A percentile compares a stretch with the other conserved stretches of the same genome.
Evolutionary conservation across 1,139 yeast species (phyloP).

Genomic region (Saccharomyces pastorianus): DNA sequence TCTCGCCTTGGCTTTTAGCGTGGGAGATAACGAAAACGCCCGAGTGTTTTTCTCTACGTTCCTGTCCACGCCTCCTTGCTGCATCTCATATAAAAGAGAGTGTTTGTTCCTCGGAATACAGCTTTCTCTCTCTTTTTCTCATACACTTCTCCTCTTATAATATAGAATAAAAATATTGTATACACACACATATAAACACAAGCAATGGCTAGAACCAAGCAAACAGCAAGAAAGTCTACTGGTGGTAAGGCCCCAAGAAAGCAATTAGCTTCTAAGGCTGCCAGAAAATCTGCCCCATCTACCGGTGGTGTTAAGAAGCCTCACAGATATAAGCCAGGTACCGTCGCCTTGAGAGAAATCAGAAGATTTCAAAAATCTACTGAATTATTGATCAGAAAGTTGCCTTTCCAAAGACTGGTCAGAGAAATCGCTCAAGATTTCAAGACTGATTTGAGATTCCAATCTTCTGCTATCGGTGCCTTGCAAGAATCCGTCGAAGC

Average conservation of each 20-base stretch:
- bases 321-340: conserved; percentile 99
- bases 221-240: conserved; percentile 96
- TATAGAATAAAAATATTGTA: not conserved
- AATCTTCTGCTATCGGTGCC: conserved; percentile 97
- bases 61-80: not conserved
- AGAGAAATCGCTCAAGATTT: conserved; percentile 97
- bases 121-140: not conserved
- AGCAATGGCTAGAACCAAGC: conserved; percentile 94
- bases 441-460: conserved; percentile 97
- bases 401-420: conserved; percentile 97
- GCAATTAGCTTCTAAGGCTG: conserved; percentile 97
- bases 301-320: conserved; percentile 99
- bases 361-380: conserved; percentile 98
- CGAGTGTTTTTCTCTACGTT: not conserved
- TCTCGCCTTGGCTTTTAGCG: not conserved
- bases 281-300: conserved; percentile 94
- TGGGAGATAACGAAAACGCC: not conserved
- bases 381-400: conserved; percentile 90
- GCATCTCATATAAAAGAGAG: not conserved
- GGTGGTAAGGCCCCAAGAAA: conserved; percentile 99
- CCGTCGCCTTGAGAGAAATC: conserved; percentile 97
- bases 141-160: not conserved
- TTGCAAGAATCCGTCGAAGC: conserved; percentile 98
- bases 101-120: not conserved
- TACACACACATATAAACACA: not conserved